phyloP scores from a whole-genome alignment of 495 filamentous ascomycete genomes.

The Podospora australis region DNA sequence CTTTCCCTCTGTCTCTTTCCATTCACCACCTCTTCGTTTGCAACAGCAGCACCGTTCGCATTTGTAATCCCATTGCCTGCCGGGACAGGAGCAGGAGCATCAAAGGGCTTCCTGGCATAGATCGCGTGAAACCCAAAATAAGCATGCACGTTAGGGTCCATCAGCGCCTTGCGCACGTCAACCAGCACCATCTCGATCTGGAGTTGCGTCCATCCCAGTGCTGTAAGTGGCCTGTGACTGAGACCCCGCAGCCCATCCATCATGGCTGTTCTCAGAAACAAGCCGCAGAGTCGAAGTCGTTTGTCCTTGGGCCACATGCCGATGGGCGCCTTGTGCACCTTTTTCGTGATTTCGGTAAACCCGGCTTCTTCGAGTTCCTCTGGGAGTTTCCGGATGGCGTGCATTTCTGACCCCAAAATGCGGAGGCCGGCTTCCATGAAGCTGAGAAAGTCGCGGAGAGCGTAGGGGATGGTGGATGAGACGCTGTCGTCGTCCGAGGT shows the following conservation, averaged over 20 bases:
- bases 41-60: too few relatives aligned
- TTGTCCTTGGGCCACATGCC: slow-evolving; percentile 30
- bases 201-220: slow-evolving; percentile 29
- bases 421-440: slow-evolving; percentile 25
- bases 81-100: too few relatives aligned
- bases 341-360: slow-evolving; percentile 20
- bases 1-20: too few relatives aligned
- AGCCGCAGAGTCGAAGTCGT: slow-evolving; percentile 26
- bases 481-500: slow-evolving; percentile 39
- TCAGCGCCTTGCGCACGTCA: slow-evolving; percentile 30
- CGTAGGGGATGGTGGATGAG: slow-evolving; percentile 24
- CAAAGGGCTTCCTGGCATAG: slow-evolving; percentile 28
- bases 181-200: slow-evolving; percentile 37
- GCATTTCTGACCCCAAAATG: slow-evolving; percentile 21
- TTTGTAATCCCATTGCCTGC: too few relatives aligned
- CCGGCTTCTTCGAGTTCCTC: slow-evolving; percentile 23
- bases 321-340: slow-evolving; percentile 27
- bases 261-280: slow-evolving; percentile 28
- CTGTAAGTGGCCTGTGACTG: slow-evolving; percentile 22
- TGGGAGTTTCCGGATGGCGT: slow-evolving; percentile 15
- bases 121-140: slow-evolving; percentile 28
- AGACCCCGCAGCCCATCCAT: slow-evolving; percentile 34
- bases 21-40: too few relatives aligned
- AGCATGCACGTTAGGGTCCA: slow-evolving; percentile 25
- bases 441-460: slow-evolving; percentile 29